Evolutionary conservation across 805 yeast genomes (phyloP).

Genomic region (Schizosaccharomyces pombe): ASM294v3 CU329670.1:4307501-4308000

Average conservation of each 20-base stretch:
- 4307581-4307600: background rate
- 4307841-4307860: background rate
- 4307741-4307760: background rate
- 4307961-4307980: background rate
- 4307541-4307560: background rate
- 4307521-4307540: background rate
- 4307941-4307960: background rate
- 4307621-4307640: background rate
- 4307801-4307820: background rate
- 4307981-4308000: background rate
- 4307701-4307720: background rate
- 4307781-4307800: background rate
- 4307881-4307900: background rate
- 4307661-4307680: background rate
- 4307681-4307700: background rate
- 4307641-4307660: background rate
- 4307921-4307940: background rate
- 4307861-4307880: background rate
- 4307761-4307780: background rate
- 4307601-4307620: background rate
- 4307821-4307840: background rate
- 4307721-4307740: background rate
- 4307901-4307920: background rate
- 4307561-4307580: background rate
- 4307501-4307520: background rate